Evolutionary conservation across 352 stramenopile species (phyloP), one percentile per base, ranked within the genome.

Genomic region (Phytophthora ohioensis): DNA sequence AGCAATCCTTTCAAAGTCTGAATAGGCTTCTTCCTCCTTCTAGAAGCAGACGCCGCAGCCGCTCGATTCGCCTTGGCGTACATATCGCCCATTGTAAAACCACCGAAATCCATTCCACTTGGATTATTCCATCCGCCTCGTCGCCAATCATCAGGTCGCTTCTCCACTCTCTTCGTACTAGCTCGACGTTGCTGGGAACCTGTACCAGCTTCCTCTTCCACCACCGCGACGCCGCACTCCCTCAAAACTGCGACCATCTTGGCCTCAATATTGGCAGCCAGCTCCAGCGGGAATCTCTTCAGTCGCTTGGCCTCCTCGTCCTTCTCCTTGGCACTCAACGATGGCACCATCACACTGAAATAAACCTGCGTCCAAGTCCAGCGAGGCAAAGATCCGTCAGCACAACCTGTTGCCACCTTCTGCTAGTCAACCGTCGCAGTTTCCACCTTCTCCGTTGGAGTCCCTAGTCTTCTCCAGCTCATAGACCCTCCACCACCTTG

Each of bases 71-170:
- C 60, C 51, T 78, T 70, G 46, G 71, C 63, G 55, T 82, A 84
- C 67, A 83, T 78, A n/a, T 78, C 77, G 36, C 59, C 60, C 63
- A 80, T 83, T 39, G 71, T 90, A 71, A 58, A 79, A 4, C 55
- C 74, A 4, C 72, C 84, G 57, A 84, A 91, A 75, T 91, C 84
- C 81, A 88, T 85, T 15, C 82, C 77, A 43, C 57, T 67, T 3
- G 57, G 57, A 34, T 45, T 35, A 32, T 35, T 62, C 49, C 57
- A 42, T 52, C 61, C n/a, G 21, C 30, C 41, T 38, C 39, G 55
- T 49, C 46, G 54, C 59, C 65, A 68, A 12, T 65, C 48, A 21
- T 64, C 65, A 49, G 41, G 53, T 10, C 45, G 46, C 41, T 38
- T 36, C 32, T 62, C 54, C 6, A 11, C 34, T 54, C 52, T 57